Evolutionary conservation across 768 basidiomycete species (phyloP), one percentile per base, ranked within the genome.

Genomic region (Boletus fagicola): DNA sequence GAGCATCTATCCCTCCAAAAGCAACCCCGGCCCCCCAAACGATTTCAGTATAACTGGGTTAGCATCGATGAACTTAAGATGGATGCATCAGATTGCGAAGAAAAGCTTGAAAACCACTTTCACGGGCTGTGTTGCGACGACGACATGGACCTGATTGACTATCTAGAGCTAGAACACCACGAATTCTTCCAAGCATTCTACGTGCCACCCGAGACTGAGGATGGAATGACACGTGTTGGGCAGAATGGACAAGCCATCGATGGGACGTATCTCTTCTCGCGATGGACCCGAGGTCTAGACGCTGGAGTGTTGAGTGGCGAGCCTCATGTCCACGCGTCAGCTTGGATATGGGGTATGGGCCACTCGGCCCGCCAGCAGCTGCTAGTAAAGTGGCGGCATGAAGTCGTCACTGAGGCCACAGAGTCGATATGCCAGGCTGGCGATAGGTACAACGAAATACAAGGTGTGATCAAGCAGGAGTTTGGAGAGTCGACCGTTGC

Each of bases 221-320:
- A 80, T 45, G 84, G 79, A 0, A 82, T 83, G 80, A 66, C 56
- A 0, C 39, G 49, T 3, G 77, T 85, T 2, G 83, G 77, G 9
- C 67, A 57, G 50, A 67, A 65, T 0, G 83, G 84, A 0, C 65
- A 70, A 15, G 66, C 68, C 0, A 59, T 83, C 3, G 52, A 70
- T 3, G 24, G 52, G 0, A 46, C 56, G 2, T 85, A 85, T 62
- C 74, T 87, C 9, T 48, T 85, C n/a, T 52, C 71, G n/a, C 75
- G 69, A 9, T 87, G 86, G 85, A 40, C 46, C 0, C 58, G 61
- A 0, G 83, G 81, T 11, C 13, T 53, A 31, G 66, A 80, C 58
- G 76, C 80, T 24, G 83, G 82, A 1, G 60, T 76, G 4, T 77
- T 83, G 66, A 64, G 57, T 28, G 40, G 56, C 0, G 56, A 68